These are phyloP conservation scores for Protomyces inouyei DNA, from an alignment of 1,139 yeast species.

Conservation along the genomic window DNA sequence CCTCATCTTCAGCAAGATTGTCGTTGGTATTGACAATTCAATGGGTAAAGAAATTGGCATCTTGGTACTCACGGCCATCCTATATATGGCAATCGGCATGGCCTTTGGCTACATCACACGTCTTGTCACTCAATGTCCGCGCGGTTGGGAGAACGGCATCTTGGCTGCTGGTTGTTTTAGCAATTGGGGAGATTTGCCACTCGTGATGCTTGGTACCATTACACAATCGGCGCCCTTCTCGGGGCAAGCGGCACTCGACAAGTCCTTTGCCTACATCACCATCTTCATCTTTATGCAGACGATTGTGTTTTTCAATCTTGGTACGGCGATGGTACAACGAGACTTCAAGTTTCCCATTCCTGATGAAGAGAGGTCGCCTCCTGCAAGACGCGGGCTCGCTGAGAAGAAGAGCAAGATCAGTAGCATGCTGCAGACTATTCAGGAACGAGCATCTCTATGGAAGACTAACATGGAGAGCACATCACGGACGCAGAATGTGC, in stretches of 20 bases:
- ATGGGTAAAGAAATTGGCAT: constrained; percentile 75
- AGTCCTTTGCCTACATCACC: constrained; percentile 80
- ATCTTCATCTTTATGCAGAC: constrained; percentile 70
- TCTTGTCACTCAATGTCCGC: constrained; percentile 52
- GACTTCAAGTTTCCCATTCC: constrained; percentile 47
- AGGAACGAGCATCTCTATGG: not conserved
- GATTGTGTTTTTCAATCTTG: constrained; percentile 63
- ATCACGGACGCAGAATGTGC: not conserved
- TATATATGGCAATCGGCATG: constrained; percentile 42
- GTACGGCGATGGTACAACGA: constrained; percentile 62
- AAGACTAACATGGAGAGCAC: not conserved
- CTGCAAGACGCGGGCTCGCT: no score
- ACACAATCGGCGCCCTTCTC: constrained; percentile 61
- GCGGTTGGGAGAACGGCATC: constrained; percentile 73
- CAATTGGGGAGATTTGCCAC: constrained; percentile 70
- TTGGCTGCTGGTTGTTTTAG: constrained; percentile 66
- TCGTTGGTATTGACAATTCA: constrained; percentile 60
- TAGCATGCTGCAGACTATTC: not conserved
- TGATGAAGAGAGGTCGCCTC: not conserved
- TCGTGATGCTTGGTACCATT: constrained; percentile 79
- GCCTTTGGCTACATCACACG: constrained; percentile 38
- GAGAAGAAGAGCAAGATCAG: not conserved
- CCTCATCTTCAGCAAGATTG: constrained; percentile 70
- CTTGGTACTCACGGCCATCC: constrained; percentile 57
- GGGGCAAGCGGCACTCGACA: constrained; percentile 51